These are phyloP conservation scores for Quercus cerris DNA, from an alignment of 306 rosid genomes.

Conservation along the genomic window DNA sequence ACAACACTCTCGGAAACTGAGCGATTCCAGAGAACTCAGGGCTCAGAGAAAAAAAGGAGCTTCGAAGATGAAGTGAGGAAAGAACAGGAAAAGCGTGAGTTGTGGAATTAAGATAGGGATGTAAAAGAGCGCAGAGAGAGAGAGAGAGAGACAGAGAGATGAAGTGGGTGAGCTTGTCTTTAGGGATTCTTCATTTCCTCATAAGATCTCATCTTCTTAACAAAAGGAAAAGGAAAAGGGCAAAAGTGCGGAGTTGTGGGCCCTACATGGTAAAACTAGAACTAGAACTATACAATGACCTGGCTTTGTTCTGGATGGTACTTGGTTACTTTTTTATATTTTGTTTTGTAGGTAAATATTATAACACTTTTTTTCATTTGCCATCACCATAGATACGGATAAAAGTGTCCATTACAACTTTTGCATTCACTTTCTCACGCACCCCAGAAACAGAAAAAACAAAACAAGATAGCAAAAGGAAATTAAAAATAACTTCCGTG, in stretches of 20 bases:
- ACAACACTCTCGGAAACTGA: not conserved
- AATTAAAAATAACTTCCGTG: too few species aligned
- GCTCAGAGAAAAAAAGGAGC: conserved; percentile 7
- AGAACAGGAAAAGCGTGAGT: conserved; percentile 12
- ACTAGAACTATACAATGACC: conserved; percentile 9
- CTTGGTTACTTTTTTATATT: too few species aligned
- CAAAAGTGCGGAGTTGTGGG: conserved; percentile 49
- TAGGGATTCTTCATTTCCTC: conserved; percentile 31
- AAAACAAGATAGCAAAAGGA: too few species aligned
- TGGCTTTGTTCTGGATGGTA: conserved; percentile 11
- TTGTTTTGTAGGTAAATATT: too few species aligned
- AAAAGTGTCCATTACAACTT: not conserved
- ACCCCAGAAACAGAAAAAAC: not conserved
- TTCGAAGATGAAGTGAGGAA: conserved; percentile 14
- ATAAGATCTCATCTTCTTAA: conserved; percentile 4
- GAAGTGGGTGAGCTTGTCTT: conserved; percentile 10
- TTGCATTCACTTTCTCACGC: not conserved
- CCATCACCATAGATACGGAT: too few species aligned
- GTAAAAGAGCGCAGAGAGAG: not conserved
- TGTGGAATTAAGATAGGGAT: conserved; percentile 11
- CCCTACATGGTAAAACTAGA: conserved; percentile 23
- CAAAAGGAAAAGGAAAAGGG: conserved; percentile 2
- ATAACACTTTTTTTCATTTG: too few species aligned
- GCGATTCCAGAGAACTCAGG: not conserved
- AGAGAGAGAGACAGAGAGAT: not conserved